A percentile compares a stretch with the other conserved stretches of the same genome.
These are phyloP conservation scores for Coemansia sp. DNA, from an alignment of 192 early-diverging fungal species.

Conservation along the genomic window DNA sequence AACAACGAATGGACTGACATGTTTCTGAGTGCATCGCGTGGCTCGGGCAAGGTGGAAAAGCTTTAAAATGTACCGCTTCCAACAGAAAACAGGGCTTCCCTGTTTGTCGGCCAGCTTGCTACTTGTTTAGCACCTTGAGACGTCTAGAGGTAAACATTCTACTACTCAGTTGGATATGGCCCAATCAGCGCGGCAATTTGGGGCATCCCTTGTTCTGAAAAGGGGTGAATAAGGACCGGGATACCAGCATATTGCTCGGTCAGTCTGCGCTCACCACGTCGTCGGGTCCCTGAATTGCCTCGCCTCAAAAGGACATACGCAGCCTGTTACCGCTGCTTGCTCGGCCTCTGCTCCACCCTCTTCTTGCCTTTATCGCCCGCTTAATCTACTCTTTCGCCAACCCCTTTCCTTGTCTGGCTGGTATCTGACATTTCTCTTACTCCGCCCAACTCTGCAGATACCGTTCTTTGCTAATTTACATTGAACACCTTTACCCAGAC, in stretches of 20 bases:
- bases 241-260: neutral
- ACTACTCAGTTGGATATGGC: slow-evolving; percentile 4
- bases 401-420: neutral
- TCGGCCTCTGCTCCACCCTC: neutral
- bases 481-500: too few species aligned
- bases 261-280: neutral
- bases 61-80: neutral
- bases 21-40: neutral
- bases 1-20: neutral
- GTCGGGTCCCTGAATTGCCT: neutral
- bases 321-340: neutral
- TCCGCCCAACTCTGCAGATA: neutral
- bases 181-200: slow-evolving; percentile 3
- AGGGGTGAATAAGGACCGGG: neutral
- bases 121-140: neutral
- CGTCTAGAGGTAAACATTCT: slow-evolving; percentile 5
- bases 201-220: neutral
- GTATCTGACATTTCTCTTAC: neutral
- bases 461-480: neutral
- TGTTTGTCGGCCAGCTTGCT: slow-evolving; percentile 1
- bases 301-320: neutral
- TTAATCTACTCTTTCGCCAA: neutral
- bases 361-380: neutral
- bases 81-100: neutral
- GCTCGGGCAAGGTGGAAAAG: neutral